Conservation (phyloP, 768 basidiomycete genomes). For the Dentipellis fragilis region DNA sequence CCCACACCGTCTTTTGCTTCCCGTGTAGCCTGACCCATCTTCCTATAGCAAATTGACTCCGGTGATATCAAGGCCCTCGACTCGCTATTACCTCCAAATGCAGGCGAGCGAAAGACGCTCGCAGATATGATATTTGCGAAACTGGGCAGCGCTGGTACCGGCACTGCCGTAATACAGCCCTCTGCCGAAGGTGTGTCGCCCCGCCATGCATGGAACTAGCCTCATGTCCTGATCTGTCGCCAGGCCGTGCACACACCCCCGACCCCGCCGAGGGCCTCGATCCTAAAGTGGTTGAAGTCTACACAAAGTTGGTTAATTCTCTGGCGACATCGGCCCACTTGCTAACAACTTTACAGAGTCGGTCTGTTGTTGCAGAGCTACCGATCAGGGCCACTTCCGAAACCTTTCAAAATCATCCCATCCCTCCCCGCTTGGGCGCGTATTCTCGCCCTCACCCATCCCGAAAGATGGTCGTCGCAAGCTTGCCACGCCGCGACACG, state of each 20-base stretch:
- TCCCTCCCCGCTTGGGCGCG: slow-evolving; percentile 94
- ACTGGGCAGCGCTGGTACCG: slow-evolving; percentile 52
- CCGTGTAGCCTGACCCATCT: not conserved
- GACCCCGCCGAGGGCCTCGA: slow-evolving; percentile 86
- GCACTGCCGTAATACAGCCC: slow-evolving; percentile 47
- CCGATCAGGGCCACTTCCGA: slow-evolving; percentile 90
- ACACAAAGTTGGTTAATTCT: slow-evolving; percentile 63
- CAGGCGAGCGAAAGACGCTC: slow-evolving; percentile 71
- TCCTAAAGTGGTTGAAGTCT: slow-evolving; percentile 87
- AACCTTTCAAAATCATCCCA: slow-evolving; percentile 96
- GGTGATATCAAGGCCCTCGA: slow-evolving; percentile 83
- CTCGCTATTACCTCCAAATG: slow-evolving; percentile 63
- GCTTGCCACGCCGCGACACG: slow-evolving; percentile 90
- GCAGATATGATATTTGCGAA: slow-evolving; percentile 98
- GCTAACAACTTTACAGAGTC: slow-evolving; percentile 39
- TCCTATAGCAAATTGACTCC: slow-evolving; percentile 74
- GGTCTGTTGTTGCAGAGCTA: slow-evolving; percentile 80
- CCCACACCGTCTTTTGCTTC: not conserved
- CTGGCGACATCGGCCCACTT: not conserved
- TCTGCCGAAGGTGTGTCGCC: slow-evolving; percentile 38
- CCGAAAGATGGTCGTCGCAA: slow-evolving; percentile 92
- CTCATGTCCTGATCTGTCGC: not conserved
- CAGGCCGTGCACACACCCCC: slow-evolving; percentile 35
- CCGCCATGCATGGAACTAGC: not conserved
- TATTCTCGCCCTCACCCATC: slow-evolving; percentile 84